Evolutionary conservation across 306 rosid genomes (phyloP), one percentile per base, ranked within the genome.

Genomic region (Quercus wislizeni): DNA sequence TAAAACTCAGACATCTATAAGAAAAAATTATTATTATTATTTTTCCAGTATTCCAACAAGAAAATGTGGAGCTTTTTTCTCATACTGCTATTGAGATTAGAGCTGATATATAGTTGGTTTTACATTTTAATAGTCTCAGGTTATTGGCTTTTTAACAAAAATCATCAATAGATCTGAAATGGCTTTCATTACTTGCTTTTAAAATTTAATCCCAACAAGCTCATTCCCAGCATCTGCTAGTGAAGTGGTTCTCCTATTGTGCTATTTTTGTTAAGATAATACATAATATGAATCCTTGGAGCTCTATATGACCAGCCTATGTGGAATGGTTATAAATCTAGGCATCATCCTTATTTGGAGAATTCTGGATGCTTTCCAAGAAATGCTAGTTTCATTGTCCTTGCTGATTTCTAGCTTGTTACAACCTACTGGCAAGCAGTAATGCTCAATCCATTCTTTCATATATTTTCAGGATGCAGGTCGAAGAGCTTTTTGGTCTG

Each of bases 401-500:
- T 64, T 25, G 10, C 73, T 43, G 56, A 20, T 27, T 54, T 63
- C 54, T 54, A 56, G 80, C 71, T 71, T 49, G 28, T 25, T 51
- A 54, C n/a, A 33, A 54, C 74, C 61, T 7, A 30, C 52, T 59
- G 46, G 14, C 35, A 10, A 55, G 57, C 33, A 21, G 8, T 73
- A 52, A 52, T 28, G 38, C 69, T 64, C 2, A 5, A 14, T 51
- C 35, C 65, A 55, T 20, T 35, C 31, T 30, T 74, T 61, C 52
- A 1, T 61, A 69, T 27, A 76, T 30, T 76, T 83, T 51, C 84
- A 94, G 99, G 99, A 92, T 70, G 92, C 95, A 33, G 99, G 99
- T 68, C 91, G 92, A 72, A 90, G 93, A 83, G 97, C 97, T 70
- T 90, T 94, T 69, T 94, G 99, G 97, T 92, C 95, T 68, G 85